Conservation (phyloP, 106 monocot species). For the Dendrobium catenatum region DNA sequence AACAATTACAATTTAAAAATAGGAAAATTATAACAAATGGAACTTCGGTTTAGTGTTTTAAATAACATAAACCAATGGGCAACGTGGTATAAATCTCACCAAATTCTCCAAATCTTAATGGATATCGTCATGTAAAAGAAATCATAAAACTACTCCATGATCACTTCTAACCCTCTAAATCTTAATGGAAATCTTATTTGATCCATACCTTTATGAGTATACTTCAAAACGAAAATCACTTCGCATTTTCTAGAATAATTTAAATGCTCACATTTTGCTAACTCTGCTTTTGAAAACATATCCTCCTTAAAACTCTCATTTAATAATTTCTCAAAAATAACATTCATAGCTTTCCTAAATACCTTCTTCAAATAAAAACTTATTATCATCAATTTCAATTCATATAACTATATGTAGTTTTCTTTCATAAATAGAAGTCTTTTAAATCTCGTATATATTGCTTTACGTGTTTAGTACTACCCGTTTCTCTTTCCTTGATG, state of each 20-base stretch:
- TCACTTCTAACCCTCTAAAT: background rate
- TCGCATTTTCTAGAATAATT: background rate
- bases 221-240: background rate
- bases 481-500: no score
- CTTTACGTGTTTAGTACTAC: no score
- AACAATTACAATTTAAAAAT: no score
- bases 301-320: background rate
- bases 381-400: no score
- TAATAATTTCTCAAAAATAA: background rate
- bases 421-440: no score
- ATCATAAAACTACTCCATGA: background rate
- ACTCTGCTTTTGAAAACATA: no score
- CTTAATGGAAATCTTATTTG: background rate
- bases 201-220: background rate
- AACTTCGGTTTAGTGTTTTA: no score
- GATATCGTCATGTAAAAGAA: background rate
- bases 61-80: background rate
- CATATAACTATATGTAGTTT: no score
- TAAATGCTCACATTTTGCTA: no score
- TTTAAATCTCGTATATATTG: no score
- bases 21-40: no score
- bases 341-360: background rate
- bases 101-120: no score
- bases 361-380: background rate
- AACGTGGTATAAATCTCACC: background rate